Evolutionary conservation across 73 alveolate species (phyloP), one percentile per base, ranked within the genome.

Genomic region (Paramecium tetraurelia): DNA sequence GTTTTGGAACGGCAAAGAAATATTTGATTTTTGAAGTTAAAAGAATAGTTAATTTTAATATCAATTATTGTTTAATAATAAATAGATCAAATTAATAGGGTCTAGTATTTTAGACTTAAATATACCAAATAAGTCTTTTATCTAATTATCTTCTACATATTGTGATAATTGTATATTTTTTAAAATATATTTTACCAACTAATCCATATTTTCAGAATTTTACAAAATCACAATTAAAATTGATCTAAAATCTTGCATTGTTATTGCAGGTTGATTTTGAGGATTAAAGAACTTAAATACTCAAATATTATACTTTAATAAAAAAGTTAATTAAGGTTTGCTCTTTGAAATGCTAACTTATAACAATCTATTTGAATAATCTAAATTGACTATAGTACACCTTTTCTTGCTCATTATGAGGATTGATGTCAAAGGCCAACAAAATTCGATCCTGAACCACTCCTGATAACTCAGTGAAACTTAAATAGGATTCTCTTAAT

Each of bases 41-140:
- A 5, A 20, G 11, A 53, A 18, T 5, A 2, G 5, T 53, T 53
- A 53, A 53, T 18, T 53, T 53, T n/a, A 33, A 35, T 12, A 63
- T 75, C 87, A 75, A 75, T 12, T 75, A 75, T 75, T 75, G 10
- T 75, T 75, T 41, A 75, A 75, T 75, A 75, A 75, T 75, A 75
- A 38, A 38, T 75, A 35, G 21, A 75, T 75, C 87, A 75, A 38
- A 38, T 38, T 24, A 16, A 29, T 35, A 75, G 87, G 87, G 46
- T 75, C 87, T 16, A 75, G 58, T 21, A 75, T 41, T 38, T 75
- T 75, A 1, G 58, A 38, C 36, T 75, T 38, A 75, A 75, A 75
- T 38, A 75, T 35, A 9, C 68, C 87, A n/a, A 22, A 29, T 75
- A 75, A 75, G 33, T 75, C 87, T 38, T 75, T 75, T 33, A 75